A percentile compares a stretch with the other conserved stretches of the same genome.
phyloP scores from a whole-genome alignment of 2,329 filamentous ascomycete species.

The Penicillium sp. region DNA sequence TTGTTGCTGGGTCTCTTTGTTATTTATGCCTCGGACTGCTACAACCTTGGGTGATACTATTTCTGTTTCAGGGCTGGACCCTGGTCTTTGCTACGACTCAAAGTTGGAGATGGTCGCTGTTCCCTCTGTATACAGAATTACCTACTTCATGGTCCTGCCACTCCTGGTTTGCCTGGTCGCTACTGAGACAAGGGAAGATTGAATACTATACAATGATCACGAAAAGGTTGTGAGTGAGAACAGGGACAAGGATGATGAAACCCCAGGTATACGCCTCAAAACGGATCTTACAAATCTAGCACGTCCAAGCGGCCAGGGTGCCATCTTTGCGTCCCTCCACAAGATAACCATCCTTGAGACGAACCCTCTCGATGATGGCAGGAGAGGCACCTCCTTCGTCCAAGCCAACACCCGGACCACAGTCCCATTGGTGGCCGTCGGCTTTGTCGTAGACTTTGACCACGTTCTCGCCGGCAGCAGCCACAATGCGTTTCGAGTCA shows the following conservation, averaged over 20 bases:
- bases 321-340: conserved; percentile 87
- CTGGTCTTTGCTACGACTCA: not conserved
- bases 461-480: conserved; percentile 85
- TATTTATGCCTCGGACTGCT: conserved; percentile 2
- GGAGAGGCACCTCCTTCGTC: conserved; percentile 63
- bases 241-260: conserved; percentile 1
- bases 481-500: conserved; percentile 81
- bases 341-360: conserved; percentile 90
- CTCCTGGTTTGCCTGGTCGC: conserved; percentile 12
- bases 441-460: conserved; percentile 98
- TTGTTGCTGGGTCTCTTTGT: conserved; percentile 9
- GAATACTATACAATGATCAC: conserved; percentile 26
- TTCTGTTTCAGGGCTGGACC: conserved; percentile 1
- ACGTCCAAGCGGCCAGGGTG: conserved; percentile 85
- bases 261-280: conserved; percentile 6
- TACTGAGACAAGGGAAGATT: conserved; percentile 19
- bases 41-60: conserved; percentile 2
- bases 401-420: conserved; percentile 70
- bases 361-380: conserved; percentile 74
- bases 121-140: conserved; percentile 11
- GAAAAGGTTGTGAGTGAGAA: conserved; percentile 5
- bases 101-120: not conserved
- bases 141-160: conserved; percentile 12
- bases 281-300: conserved; percentile 40
- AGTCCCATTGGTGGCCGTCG: conserved; percentile 94